Base-by-base conservation (phyloP, 805 yeast species). In the Saturnispora zaruensis region DNA sequence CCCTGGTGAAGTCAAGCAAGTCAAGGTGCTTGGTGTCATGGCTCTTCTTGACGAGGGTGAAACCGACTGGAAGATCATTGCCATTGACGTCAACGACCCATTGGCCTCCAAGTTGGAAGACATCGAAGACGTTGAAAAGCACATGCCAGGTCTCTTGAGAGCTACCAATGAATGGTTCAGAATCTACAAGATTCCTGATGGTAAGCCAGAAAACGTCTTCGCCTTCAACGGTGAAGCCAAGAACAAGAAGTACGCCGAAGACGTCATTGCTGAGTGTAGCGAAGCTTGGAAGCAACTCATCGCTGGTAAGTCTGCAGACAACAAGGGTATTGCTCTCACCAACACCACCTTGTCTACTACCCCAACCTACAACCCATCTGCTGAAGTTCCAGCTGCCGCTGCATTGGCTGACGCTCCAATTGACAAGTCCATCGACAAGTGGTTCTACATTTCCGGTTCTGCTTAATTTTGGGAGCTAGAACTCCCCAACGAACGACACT, bases 81-180 rank as follows among this genome's bases (percentile, higher is more conserved):
- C 83, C 58, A 83, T 93, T 59, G 90, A 88, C 60, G 75, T 83
- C 65, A 77, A 81, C 59, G 99, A 93, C 67, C 95, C 96, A 58
- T 77, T 90, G 60, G 96, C 97, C 53, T 65, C 84, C 52, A 84
- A 89, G 72, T 73, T 93, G 62, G 78, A 84, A 66, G 96, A 89
- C 68, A 81, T 93, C 59, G 91, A 86, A 70, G 97, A 93, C 63
- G 95, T 93, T 56, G 89, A 79, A 69, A 79, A 77, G 63, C 82
- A 84, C 66, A 81, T 90, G 69, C 99, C 99, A 53, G 96, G 96
- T 49, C 75, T 93, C 52, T 74, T 93, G 65, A 86, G 95, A 67
- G 85, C 96, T 57, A 93, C 98, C 52, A 83, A 89, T 69, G 95
- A 87, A 72, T 93, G 99, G 99, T 93, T 93, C 82, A 85, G 95